Conservation (phyloP, 441 rosid genomes). For the Erodium trifolium region DNA sequence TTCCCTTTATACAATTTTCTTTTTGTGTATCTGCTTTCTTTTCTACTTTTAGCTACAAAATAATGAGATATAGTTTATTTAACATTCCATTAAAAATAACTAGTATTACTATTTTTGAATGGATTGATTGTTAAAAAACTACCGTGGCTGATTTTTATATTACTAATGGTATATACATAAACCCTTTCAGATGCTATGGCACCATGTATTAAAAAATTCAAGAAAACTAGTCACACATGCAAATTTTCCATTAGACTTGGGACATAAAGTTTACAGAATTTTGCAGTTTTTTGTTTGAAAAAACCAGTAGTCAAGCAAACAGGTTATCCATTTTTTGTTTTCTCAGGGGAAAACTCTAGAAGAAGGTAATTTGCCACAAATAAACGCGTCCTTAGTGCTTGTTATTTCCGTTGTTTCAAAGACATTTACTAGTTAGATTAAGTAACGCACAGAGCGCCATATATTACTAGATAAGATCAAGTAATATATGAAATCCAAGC, state of each 20-base stretch:
- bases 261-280: background rate
- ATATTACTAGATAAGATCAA: background rate
- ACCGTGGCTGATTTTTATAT: too few species aligned
- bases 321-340: background rate
- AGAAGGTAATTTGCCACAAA: background rate
- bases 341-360: background rate
- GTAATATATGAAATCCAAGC: conserved; percentile 4
- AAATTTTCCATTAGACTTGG: background rate
- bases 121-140: too few species aligned
- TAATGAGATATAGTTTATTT: too few species aligned
- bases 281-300: background rate
- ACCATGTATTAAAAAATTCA: too few species aligned
- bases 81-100: too few species aligned
- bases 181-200: too few species aligned
- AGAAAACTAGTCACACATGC: background rate
- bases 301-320: background rate
- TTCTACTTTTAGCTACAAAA: too few species aligned
- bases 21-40: too few species aligned
- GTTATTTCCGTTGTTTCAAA: background rate
- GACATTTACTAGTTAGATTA: background rate
- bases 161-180: too few species aligned
- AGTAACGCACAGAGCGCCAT: background rate
- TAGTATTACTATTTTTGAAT: too few species aligned
- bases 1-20: too few species aligned
- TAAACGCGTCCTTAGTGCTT: background rate